phyloP scores from a whole-genome alignment of 371 early-diverging fungal genomes.

The Mucor lusitanicus region DNA sequence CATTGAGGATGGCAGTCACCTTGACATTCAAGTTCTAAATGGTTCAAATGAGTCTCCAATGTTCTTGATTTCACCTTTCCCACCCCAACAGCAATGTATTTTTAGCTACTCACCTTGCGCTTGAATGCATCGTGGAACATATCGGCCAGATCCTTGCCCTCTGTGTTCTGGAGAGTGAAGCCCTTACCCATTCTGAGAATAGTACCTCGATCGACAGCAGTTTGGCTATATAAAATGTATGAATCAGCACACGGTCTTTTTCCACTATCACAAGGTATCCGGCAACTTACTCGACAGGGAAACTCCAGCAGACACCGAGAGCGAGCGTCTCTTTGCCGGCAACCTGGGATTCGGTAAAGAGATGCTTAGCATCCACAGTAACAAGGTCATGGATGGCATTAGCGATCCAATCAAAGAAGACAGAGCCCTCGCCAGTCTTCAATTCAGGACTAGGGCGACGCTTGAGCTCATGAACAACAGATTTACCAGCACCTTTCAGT shows the following conservation, averaged over 20 bases:
- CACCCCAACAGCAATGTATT: neutral
- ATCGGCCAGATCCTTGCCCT: conserved; percentile 82
- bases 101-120: conserved; percentile 53
- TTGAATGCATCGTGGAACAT: conserved; percentile 80
- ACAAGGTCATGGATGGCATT: conserved; percentile 51
- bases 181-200: conserved; percentile 94
- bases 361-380: conserved; percentile 27
- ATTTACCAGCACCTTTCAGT: conserved; percentile 72
- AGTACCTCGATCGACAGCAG: conserved; percentile 69
- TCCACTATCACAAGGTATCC: too few relatives aligned
- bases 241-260: neutral
- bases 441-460: conserved; percentile 43
- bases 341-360: conserved; percentile 31
- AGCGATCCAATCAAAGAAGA: conserved; percentile 92
- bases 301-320: conserved; percentile 54
- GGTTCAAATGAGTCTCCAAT: neutral
- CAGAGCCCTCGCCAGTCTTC: conserved; percentile 66
- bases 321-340: conserved; percentile 41
- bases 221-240: conserved; percentile 58
- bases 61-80: neutral
- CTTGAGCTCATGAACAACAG: conserved; percentile 75
- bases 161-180: conserved; percentile 73
- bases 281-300: conserved; percentile 49
- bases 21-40: conserved; percentile 62
- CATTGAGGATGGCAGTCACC: conserved; percentile 90